These are phyloP conservation scores for Candida ipomoeae DNA, from an alignment of 805 yeast genomes.

Conservation along the genomic window DNA sequence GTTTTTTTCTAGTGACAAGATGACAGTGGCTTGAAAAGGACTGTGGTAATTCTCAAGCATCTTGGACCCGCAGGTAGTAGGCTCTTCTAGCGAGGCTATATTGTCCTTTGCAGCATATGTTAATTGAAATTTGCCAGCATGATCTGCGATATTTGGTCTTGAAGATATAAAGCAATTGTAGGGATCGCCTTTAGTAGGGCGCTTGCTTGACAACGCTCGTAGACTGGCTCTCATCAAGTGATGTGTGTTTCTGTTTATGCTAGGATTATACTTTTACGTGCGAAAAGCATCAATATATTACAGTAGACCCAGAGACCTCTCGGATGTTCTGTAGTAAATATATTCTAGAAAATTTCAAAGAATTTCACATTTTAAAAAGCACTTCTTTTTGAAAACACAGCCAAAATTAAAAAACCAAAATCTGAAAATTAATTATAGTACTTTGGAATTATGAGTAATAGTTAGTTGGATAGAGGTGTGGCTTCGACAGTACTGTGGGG, in stretches of 20 bases:
- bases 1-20: conserved; percentile 43
- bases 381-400: too few relatives aligned
- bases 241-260: not conserved
- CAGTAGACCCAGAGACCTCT: too few relatives aligned
- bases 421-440: too few relatives aligned
- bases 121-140: not conserved
- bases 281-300: not conserved
- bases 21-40: conserved; percentile 81
- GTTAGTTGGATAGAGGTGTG: not conserved
- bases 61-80: conserved; percentile 78
- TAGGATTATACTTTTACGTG: not conserved
- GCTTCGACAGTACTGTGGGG: not conserved
- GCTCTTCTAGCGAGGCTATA: conserved; percentile 55
- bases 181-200: conserved; percentile 6
- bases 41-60: conserved; percentile 57
- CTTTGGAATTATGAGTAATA: too few relatives aligned
- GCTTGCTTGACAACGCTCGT: not conserved
- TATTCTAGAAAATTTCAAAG: too few relatives aligned
- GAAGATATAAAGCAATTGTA: conserved; percentile 13
- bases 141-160: not conserved
- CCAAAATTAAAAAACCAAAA: too few relatives aligned
- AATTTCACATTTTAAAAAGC: not conserved
- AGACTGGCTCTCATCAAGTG: not conserved
- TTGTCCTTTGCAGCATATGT: conserved; percentile 63
- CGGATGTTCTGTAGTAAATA: too few relatives aligned